Percentiles rank a stretch among this genome's conserved stretches.
phyloP scores from a whole-genome alignment of 2,329 filamentous ascomycete species.

The Bipolaris bicolor region DNA sequence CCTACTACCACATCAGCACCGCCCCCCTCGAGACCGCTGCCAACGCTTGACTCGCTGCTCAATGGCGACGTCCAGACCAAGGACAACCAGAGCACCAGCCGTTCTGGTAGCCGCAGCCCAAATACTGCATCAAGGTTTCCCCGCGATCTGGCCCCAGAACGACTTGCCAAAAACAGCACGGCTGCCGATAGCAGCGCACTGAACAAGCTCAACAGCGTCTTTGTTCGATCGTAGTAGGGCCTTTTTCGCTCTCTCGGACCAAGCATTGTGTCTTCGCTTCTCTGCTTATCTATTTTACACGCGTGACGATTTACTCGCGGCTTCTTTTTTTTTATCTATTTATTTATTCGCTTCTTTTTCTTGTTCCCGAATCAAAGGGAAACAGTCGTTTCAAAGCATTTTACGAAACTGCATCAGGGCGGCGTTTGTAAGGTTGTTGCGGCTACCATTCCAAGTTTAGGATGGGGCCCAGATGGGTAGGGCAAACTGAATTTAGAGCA shows the following conservation, averaged over 20 bases:
- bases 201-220: slow-evolving; percentile 45
- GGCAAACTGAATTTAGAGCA: slow-evolving; percentile 3
- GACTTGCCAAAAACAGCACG: slow-evolving; percentile 42
- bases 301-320: slow-evolving; percentile 2
- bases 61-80: slow-evolving; percentile 38
- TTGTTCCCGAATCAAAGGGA: neutral
- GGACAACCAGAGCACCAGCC: slow-evolving; percentile 44
- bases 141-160: slow-evolving; percentile 41
- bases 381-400: slow-evolving; percentile 25
- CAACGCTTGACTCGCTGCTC: slow-evolving; percentile 47
- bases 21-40: slow-evolving; percentile 53
- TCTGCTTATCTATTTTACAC: neutral
- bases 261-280: neutral
- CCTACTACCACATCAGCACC: slow-evolving; percentile 16
- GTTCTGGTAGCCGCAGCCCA: slow-evolving; percentile 53
- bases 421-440: slow-evolving; percentile 27
- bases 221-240: slow-evolving; percentile 34
- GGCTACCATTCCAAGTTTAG: neutral
- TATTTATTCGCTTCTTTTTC: neutral
- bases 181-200: slow-evolving; percentile 40
- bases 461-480: slow-evolving; percentile 2
- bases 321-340: neutral
- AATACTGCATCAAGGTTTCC: slow-evolving; percentile 39
- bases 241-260: neutral
- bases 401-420: slow-evolving; percentile 35